Evolutionary conservation across 2,329 filamentous ascomycete species (phyloP), one percentile per base, ranked within the genome.

Genomic region (Fusarium succisae): DNA sequence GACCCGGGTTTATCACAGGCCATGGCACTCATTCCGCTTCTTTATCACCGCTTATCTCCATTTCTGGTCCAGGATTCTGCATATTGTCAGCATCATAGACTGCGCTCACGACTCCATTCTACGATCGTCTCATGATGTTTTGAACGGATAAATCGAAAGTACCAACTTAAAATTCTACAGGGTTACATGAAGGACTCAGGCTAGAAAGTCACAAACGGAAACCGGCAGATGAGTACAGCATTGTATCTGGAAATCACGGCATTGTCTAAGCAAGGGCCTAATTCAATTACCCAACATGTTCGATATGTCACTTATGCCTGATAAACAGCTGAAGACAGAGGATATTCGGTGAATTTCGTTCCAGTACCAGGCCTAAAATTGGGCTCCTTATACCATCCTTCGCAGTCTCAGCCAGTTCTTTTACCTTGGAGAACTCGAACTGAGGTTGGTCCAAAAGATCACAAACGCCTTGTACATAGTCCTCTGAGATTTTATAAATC

Each of bases 41-140:
- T 37, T 45, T 65, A 70, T 70, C 56, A 35, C 51, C 50, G 51
- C 65, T 63, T 70, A 70, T 47, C 59, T 58, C 67, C 58, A 58
- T 53, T 17, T 5, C 4, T 10, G 30, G 32, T 10, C 11, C 39
- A 37, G 30, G 38, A 17, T 43, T 20, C 18, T 47, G 63, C 63
- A 67, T 66, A 18, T 28, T 66, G 50, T 68, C 37, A 26, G 55
- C 65, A 53, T 68, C 65, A 68, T 68, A 51, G 47, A 68, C 39
- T 38, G 8, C 24, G 5, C 32, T 24, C 3, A n/a, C 11, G 20
- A 28, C 17, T 37, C 32, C 11, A 56, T 45, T 18, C 18, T 20
- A 18, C 8, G 1, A 38, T 6, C 8, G 13, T 28, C 20, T 37
- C 53, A 6, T 6, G 26, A 63, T 32, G 8, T 3, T 44, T 9